These are phyloP conservation scores for Aspergillus diversus DNA, from an alignment of 495 filamentous ascomycete genomes.

Conservation along the genomic window DNA sequence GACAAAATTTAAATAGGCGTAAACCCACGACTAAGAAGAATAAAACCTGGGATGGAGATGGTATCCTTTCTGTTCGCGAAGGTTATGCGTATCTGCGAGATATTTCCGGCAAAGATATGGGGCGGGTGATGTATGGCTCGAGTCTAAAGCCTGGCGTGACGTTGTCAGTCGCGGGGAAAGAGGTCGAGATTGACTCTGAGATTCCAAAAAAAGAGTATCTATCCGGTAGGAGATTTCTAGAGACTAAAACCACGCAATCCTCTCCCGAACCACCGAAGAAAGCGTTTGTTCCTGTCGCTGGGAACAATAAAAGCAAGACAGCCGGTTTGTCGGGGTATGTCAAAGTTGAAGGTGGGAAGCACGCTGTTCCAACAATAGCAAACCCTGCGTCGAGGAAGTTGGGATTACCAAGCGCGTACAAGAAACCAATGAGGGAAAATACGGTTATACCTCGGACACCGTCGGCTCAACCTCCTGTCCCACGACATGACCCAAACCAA, in stretches of 20 bases:
- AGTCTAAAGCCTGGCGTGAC: slow-evolving; percentile 63
- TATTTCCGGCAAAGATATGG: slow-evolving; percentile 68
- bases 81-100: slow-evolving; percentile 68
- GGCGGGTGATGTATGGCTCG: slow-evolving; percentile 56
- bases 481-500: slow-evolving; percentile 68
- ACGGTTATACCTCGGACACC: slow-evolving; percentile 52
- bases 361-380: neutral
- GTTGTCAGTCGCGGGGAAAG: slow-evolving; percentile 70
- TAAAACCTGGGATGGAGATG: slow-evolving; percentile 89
- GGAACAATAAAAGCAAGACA: slow-evolving; percentile 15
- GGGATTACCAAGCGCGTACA: slow-evolving; percentile 50
- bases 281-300: slow-evolving; percentile 24
- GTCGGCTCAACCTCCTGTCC: slow-evolving; percentile 52
- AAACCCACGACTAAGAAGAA: slow-evolving; percentile 79
- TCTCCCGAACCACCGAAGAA: slow-evolving; percentile 27
- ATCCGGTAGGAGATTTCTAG: slow-evolving; percentile 57
- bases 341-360: slow-evolving; percentile 5
- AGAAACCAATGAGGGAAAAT: slow-evolving; percentile 61
- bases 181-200: slow-evolving; percentile 71
- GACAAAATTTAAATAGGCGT: slow-evolving; percentile 52
- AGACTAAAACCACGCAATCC: slow-evolving; percentile 25
- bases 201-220: slow-evolving; percentile 67
- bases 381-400: slow-evolving; percentile 30
- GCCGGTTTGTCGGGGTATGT: slow-evolving; percentile 5
- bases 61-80: slow-evolving; percentile 59